Conservation (phyloP, 1,139 yeast species). For the Kodamaea ohmeri region DNA sequence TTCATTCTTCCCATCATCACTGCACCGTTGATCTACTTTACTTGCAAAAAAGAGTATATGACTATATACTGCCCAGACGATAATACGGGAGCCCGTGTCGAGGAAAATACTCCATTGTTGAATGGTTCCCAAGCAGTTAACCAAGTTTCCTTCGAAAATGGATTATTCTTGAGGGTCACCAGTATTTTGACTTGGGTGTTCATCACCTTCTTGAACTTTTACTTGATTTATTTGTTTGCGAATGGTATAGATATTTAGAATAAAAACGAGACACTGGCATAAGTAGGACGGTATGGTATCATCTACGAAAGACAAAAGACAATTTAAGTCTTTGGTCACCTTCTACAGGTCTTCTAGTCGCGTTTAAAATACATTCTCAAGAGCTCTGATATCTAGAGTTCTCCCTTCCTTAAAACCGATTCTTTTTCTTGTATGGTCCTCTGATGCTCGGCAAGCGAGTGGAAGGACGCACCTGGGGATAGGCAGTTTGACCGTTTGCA, state of each 20-base stretch:
- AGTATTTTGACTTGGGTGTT: constrained; percentile 67
- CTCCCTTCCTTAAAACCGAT: constrained; percentile 16
- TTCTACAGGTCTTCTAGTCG: too few relatives aligned
- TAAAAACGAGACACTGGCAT: too few relatives aligned
- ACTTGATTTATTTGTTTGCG: constrained; percentile 65
- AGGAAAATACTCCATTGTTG: constrained; percentile 15
- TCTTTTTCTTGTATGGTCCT: constrained; percentile 41
- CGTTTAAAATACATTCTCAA: neutral
- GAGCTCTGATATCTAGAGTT: neutral
- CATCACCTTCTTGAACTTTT: constrained; percentile 71
- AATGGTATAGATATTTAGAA: constrained; percentile 62
- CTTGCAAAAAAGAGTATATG: constrained; percentile 61
- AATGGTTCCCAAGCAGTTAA: constrained; percentile 11
- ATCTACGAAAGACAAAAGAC: too few relatives aligned
- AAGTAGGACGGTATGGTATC: too few relatives aligned
- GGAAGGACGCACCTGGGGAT: constrained; percentile 8
- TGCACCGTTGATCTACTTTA: constrained; percentile 75
- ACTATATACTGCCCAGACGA: constrained; percentile 38
- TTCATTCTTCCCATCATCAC: constrained; percentile 70
- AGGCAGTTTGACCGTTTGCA: constrained; percentile 16
- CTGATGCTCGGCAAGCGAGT: constrained; percentile 42
- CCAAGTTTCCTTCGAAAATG: constrained; percentile 57
- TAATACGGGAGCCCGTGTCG: constrained; percentile 1
- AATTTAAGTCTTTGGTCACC: too few relatives aligned
- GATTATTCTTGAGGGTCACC: constrained; percentile 48